A percentile compares a stretch with the other conserved stretches of the same genome.
phyloP scores from a whole-genome alignment of 371 early-diverging fungal genomes.

The Parasitella parasitica region DNA sequence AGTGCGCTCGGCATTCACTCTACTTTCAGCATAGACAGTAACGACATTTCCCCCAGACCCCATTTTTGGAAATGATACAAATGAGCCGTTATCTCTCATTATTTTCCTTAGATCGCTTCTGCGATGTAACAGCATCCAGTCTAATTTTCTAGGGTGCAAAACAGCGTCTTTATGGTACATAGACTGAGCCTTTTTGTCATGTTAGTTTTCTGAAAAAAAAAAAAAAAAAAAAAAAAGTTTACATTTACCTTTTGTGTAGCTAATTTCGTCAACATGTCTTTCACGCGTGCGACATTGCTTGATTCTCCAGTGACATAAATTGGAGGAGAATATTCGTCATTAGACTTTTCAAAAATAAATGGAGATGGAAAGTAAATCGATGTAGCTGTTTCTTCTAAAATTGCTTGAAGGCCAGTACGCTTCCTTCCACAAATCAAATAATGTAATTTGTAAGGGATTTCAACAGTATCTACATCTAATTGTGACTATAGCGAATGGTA shows the following conservation, averaged over 20 bases:
- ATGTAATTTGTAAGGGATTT: constrained; percentile 44
- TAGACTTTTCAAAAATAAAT: constrained; percentile 31
- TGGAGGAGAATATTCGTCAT: constrained; percentile 14
- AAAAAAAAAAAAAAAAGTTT: too few relatives aligned
- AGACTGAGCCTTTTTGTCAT: constrained; percentile 39
- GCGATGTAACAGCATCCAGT: constrained; percentile 74
- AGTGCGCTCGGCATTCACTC: constrained; percentile 75
- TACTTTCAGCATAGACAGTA: constrained; percentile 66
- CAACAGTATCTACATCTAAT: constrained; percentile 23
- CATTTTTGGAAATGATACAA: constrained; percentile 26
- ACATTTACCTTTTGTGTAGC: constrained; percentile 34
- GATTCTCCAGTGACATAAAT: constrained; percentile 42
- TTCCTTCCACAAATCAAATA: constrained; percentile 66
- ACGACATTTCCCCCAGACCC: constrained; percentile 57
- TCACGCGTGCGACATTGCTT: constrained; percentile 28
- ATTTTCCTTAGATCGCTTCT: constrained; percentile 66
- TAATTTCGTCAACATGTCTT: constrained; percentile 33
- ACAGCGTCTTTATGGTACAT: constrained; percentile 53
- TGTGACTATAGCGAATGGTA: constrained; percentile 14
- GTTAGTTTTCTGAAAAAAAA: not conserved
- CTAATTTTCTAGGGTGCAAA: constrained; percentile 66
- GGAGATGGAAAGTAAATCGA: constrained; percentile 69
- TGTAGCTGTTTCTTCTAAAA: constrained; percentile 66
- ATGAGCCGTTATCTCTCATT: constrained; percentile 73
- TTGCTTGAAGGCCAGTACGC: constrained; percentile 53